These are phyloP conservation scores for Nakaseomyces kungkrabaensis DNA, from an alignment of 1,139 yeast species.

Conservation along the genomic window DNA sequence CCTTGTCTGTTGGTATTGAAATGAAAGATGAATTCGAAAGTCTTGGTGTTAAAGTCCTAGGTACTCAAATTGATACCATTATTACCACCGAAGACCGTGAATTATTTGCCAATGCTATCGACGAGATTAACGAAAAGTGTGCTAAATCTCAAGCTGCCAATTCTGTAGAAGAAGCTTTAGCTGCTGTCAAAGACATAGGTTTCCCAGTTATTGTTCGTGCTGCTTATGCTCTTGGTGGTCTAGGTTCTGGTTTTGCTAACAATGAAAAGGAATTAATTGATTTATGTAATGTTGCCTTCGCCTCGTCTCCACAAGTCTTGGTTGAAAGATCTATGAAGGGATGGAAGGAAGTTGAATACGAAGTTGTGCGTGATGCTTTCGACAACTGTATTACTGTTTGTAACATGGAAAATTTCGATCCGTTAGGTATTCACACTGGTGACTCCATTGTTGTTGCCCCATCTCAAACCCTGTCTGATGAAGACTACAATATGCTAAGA, in stretches of 20 bases:
- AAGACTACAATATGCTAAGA: slow-evolving; percentile 95
- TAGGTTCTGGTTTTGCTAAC: slow-evolving; percentile 97
- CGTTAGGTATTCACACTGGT: slow-evolving; percentile 97
- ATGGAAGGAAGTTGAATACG: slow-evolving; percentile 98
- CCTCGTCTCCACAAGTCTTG: slow-evolving; percentile 90
- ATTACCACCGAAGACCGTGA: slow-evolving; percentile 98
- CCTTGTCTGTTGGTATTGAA: slow-evolving; percentile 87
- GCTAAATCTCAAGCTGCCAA: slow-evolving; percentile 87
- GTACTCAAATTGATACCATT: slow-evolving; percentile 92
- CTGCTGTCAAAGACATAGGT: slow-evolving; percentile 78
- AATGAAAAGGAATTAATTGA: slow-evolving; percentile 75
- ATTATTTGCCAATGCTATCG: slow-evolving; percentile 88
- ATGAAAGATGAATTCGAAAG: slow-evolving; percentile 90
- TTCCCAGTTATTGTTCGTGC: slow-evolving; percentile 97
- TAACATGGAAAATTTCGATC: slow-evolving; percentile 99
- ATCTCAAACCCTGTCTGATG: slow-evolving; percentile 93
- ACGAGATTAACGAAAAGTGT: slow-evolving; percentile 86
- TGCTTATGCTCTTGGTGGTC: slow-evolving; percentile 94
- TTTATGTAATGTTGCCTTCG: slow-evolving; percentile 84
- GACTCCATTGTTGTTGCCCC: slow-evolving; percentile 99
- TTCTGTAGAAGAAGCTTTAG: slow-evolving; percentile 67
- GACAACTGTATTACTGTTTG: slow-evolving; percentile 98
- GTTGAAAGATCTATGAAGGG: slow-evolving; percentile 98
- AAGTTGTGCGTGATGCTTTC: slow-evolving; percentile 94
- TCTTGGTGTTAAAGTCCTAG: slow-evolving; percentile 88